Percentiles rank a stretch among this genome's conserved stretches.
Conservation (phyloP, 2,329 filamentous ascomycete genomes). For the Aureobasidium namibiae region DNA sequence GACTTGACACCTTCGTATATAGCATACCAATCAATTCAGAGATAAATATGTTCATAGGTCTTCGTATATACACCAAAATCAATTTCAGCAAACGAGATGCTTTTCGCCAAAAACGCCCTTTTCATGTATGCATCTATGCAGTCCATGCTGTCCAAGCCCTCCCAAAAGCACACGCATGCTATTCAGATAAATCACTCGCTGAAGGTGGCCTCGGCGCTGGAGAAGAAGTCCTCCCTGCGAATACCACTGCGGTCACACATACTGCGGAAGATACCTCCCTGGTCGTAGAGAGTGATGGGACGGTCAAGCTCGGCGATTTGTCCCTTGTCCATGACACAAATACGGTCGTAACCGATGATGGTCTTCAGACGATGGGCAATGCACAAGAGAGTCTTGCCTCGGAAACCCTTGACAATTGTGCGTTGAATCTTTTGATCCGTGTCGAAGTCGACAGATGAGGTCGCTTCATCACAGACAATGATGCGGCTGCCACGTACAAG, state of each 20-base stretch:
- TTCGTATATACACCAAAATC: conserved; percentile 1
- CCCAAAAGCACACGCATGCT: not conserved
- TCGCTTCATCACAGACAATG: conserved; percentile 96
- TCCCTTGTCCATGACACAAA: conserved; percentile 92
- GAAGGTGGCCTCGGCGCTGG: conserved; percentile 9
- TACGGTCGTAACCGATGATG: conserved; percentile 82
- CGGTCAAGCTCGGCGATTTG: conserved; percentile 77
- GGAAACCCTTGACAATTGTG: conserved; percentile 78
- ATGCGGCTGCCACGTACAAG: conserved; percentile 82
- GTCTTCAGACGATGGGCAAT: conserved; percentile 90
- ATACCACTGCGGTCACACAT: conserved; percentile 91
- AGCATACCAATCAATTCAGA: not conserved
- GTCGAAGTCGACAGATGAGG: conserved; percentile 87
- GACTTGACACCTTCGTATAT: not conserved
- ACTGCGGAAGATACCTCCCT: conserved; percentile 69
- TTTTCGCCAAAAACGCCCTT: not conserved
- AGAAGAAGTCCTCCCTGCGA: conserved; percentile 39
- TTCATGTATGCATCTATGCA: conserved; percentile 3
- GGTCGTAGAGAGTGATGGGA: conserved; percentile 64
- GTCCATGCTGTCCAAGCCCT: not conserved
- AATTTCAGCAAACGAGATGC: not conserved
- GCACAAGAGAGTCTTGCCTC: conserved; percentile 78
- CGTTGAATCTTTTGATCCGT: conserved; percentile 92
- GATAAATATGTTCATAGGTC: not conserved
- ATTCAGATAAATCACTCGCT: not conserved